Evolutionary conservation across 495 filamentous ascomycete species (phyloP), one percentile per base, ranked within the genome.

Genomic region (Chaetomium tenue): DNA sequence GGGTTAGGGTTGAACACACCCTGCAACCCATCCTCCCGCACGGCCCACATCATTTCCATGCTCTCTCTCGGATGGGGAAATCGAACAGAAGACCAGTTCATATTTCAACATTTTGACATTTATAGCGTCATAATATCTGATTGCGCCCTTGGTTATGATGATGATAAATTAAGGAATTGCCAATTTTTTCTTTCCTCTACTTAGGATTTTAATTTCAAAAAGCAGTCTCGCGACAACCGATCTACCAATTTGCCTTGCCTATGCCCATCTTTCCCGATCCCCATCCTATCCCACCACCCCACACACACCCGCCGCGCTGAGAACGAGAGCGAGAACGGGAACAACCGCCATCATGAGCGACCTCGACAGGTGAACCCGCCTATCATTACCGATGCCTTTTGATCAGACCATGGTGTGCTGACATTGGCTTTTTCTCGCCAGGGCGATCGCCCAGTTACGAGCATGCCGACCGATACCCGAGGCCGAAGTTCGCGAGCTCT

Each of bases 391-490:
- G 33, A 56, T 50, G 9, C 51, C 15, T 23, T 16, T 16, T 33
- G 25, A 47, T 58, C 5, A 11, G 51, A 23, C 33, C 48, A 22
- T 23, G 9, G 11, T 16, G 47, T 63, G 39, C 20, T 50, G 26
- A 59, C 13, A 8, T 25, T 12, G 18, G 8, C 48, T 59, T 16
- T 26, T 20, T 15, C 13, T 33, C 40, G 20, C 48, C 71, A 97
- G 94, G 78, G 92, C 92, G 53, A 98, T 98, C 76, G 87, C 88
- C 69, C 92, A 94, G 72, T 86, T 98, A 67, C 90, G 94, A 79
- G 88, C 92, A 72, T 98, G 94, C 80, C 91, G 93, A 66, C 91
- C 94, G 63, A 98, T 98, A 71, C 94, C 94, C 65, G 94, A 98
- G 81, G 81, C 87, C 51, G 90, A 96, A 74, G 95, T 98, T 56